Evolutionary conservation across 2,329 filamentous ascomycete genomes (phyloP).

Genomic region (Pseudogymnoascus sp.): DNA sequence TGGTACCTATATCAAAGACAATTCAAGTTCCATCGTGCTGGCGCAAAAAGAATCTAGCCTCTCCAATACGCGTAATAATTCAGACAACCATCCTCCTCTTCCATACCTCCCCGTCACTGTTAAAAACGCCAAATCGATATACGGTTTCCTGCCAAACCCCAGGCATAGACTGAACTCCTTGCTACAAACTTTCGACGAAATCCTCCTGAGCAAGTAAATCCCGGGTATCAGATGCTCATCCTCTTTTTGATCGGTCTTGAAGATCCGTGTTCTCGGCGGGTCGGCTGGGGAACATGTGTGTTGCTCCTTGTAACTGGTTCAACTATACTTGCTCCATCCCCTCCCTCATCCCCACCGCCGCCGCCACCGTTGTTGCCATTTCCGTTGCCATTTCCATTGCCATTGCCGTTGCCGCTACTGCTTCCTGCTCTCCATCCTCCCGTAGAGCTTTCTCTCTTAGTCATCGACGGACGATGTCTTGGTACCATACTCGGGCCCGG

Average conservation of each 20-base stretch:
- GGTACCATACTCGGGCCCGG: slow-evolving; percentile 19
- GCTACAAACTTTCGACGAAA: background rate
- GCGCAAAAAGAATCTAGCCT: background rate
- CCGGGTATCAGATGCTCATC: background rate
- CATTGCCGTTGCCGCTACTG: background rate
- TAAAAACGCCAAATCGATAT: background rate
- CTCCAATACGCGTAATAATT: background rate
- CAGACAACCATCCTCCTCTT: background rate
- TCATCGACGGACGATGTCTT: background rate
- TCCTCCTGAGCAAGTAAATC: background rate
- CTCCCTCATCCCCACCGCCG: background rate
- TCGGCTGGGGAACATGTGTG: slow-evolving; percentile 3
- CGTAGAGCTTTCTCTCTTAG: background rate
- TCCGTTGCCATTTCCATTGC: background rate
- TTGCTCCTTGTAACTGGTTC: slow-evolving; percentile 3
- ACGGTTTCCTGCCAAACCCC: background rate
- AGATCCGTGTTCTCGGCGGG: background rate
- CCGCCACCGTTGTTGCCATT: background rate
- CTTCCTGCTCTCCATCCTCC: background rate
- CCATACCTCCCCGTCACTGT: background rate
- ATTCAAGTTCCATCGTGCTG: background rate
- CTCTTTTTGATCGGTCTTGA: background rate
- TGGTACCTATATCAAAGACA: background rate
- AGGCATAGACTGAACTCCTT: background rate
- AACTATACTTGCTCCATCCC: background rate